Percentiles rank a stretch among this genome's conserved stretches.
Evolutionary conservation across 2,329 filamentous ascomycete species (phyloP).

Genomic region (Aspergillus sp.): DNA sequence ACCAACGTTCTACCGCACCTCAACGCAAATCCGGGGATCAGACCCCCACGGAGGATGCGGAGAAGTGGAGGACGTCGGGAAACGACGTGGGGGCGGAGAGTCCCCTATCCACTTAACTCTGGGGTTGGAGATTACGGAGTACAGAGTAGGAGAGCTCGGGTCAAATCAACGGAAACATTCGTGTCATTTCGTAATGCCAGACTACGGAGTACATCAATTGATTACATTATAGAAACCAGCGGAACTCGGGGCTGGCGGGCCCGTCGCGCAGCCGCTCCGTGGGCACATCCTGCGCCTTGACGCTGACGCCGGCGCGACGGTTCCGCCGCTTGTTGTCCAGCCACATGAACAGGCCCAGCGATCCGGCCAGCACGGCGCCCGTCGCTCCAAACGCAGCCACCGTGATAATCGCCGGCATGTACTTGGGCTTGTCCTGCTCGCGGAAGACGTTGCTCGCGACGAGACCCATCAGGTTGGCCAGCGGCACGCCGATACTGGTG

Average conservation of each 20-base stretch:
- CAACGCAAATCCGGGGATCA: conserved; percentile 3
- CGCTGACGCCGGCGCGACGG: conserved; percentile 52
- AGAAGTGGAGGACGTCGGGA: background rate
- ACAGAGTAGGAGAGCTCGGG: too few relatives aligned
- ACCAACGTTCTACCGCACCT: background rate
- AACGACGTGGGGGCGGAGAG: background rate
- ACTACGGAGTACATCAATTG: background rate
- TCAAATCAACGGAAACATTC: background rate
- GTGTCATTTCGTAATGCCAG: background rate
- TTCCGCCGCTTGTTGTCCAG: conserved; percentile 64
- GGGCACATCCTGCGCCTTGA: conserved; percentile 58
- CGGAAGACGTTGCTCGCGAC: conserved; percentile 68
- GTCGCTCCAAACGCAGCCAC: conserved; percentile 53
- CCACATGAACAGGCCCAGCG: conserved; percentile 64
- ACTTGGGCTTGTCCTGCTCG: conserved; percentile 63
- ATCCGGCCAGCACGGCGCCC: conserved; percentile 55
- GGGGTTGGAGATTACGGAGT: too few relatives aligned
- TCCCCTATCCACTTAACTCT: too few relatives aligned
- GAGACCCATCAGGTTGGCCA: conserved; percentile 75
- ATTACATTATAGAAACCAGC: conserved; percentile 50
- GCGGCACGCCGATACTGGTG: conserved; percentile 69
- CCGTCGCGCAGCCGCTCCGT: conserved; percentile 58
- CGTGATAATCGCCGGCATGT: conserved; percentile 64
- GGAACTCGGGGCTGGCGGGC: conserved; percentile 53
- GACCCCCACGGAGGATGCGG: conserved; percentile 3